Evolutionary conservation across 371 early-diverging fungal genomes (phyloP), one percentile per base, ranked within the genome.

Genomic region (Mucor lusitanicus): DNA sequence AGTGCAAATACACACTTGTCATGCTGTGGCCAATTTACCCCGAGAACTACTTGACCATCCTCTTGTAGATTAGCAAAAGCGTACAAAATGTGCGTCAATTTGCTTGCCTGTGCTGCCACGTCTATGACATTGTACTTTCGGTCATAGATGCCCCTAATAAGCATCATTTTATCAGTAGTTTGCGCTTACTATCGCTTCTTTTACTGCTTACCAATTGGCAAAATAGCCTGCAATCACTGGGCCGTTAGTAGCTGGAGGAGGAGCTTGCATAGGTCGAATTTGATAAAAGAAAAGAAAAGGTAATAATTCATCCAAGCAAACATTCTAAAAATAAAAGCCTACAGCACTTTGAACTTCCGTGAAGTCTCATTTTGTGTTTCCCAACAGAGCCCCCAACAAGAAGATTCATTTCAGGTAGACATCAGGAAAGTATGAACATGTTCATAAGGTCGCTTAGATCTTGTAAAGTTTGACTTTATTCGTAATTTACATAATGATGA

Each of bases 31-130:
- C 3, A 40, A 65, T 67, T 64, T 75, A 85, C 88, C 63, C 89
- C 86, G 7, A 90, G 77, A 27, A 88, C 78, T 11, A 91, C 87
- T 9, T 76, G 71, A n/a, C 92, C 88, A 61, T 88, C 80, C 9
- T 82, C 80, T 53, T 87, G 79, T 13, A 95, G 79, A 71, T 95
- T 93, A 46, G 92, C 92, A 83, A 97, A 97, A 21, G 92, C 94
- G 75, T 97, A 96, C 64, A 94, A 88, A 68, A 97, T 69, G 67
- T 94, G 92, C 4, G 93, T 92, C 40, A 94, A 75, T 50, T 90
- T 85, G 57, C 85, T 80, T 25, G 81, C 90, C 59, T 78, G 72
- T 19, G 48, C 40, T 28, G 87, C 85, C 3, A 94, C 72, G 64
- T 91, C 87, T 44, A 80, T 62, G 15, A 91, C 90, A 66, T 83